phyloP scores from a whole-genome alignment of 176 grass and related monocot species.

The Raddia distichophylla region DNA sequence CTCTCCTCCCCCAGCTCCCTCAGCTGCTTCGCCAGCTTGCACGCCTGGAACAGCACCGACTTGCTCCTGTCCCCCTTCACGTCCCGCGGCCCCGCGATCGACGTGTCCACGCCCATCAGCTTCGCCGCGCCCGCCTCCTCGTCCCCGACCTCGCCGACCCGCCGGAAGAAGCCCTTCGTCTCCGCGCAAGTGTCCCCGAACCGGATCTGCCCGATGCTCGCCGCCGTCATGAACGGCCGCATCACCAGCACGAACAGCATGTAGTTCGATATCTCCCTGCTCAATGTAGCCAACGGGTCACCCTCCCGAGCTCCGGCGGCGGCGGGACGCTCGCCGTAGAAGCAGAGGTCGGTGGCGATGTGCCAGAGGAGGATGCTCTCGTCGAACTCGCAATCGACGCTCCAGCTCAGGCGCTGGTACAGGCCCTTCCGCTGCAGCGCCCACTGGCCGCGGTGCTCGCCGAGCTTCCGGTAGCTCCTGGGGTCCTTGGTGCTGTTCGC shows the following conservation, averaged over 20 bases:
- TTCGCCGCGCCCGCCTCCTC: not conserved
- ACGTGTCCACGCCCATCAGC: conserved; percentile 20
- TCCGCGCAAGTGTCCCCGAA: conserved; percentile 44
- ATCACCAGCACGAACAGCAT: conserved; percentile 35
- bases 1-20: not conserved
- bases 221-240: conserved; percentile 34
- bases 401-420: conserved; percentile 18
- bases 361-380: conserved; percentile 36
- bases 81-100: conserved; percentile 14
- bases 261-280: conserved; percentile 21
- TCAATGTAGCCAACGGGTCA: not conserved
- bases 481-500: conserved; percentile 17
- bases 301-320: too few relatives aligned
- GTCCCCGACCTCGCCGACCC: not conserved
- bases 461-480: conserved; percentile 13
- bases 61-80: conserved; percentile 61
- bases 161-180: conserved; percentile 19
- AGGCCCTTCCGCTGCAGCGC: conserved; percentile 5
- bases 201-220: conserved; percentile 39
- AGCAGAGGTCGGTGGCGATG: conserved; percentile 36
- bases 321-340: not conserved
- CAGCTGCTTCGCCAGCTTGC: conserved; percentile 31
- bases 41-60: conserved; percentile 49
- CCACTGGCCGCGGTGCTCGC: conserved; percentile 16
- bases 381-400: conserved; percentile 18